Evolutionary conservation across 2,329 filamentous ascomycete genomes (phyloP).

Genomic region (Neoscytalidium dimidiatum): DNA sequence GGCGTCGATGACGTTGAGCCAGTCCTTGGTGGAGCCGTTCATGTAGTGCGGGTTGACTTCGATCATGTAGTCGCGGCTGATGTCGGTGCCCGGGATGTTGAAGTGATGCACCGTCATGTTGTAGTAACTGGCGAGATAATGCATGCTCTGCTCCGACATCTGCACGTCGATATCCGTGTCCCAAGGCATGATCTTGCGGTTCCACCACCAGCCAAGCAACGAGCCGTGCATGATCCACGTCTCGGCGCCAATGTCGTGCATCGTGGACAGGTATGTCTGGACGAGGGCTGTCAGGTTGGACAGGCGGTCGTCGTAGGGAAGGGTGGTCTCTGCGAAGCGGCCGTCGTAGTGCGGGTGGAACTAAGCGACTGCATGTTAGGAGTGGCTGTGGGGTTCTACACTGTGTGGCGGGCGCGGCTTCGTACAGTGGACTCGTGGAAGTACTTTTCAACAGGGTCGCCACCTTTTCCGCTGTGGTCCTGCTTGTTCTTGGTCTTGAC

Average conservation of each 20-base stretch:
- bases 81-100: conserved; percentile 33
- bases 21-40: conserved; percentile 46
- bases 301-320: conserved; percentile 51
- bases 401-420: not conserved
- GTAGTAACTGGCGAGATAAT: conserved; percentile 60
- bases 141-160: conserved; percentile 56
- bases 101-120: conserved; percentile 61
- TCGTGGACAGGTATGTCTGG: conserved; percentile 58
- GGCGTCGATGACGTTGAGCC: conserved; percentile 59
- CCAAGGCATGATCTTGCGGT: conserved; percentile 62
- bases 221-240: conserved; percentile 67
- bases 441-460: conserved; percentile 30
- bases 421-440: conserved; percentile 37
- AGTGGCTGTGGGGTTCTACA: not conserved
- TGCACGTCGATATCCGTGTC: conserved; percentile 63
- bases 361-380: conserved; percentile 26
- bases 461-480: conserved; percentile 26
- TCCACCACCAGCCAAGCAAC: conserved; percentile 65
- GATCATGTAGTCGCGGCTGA: conserved; percentile 50
- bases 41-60: conserved; percentile 61
- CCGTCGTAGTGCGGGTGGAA: conserved; percentile 61
- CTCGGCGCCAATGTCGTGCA: conserved; percentile 57
- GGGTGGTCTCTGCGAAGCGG: conserved; percentile 51
- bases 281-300: conserved; percentile 54
- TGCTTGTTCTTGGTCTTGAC: conserved; percentile 24